phyloP scores from a whole-genome alignment of 2,329 filamentous ascomycete genomes.

The Remersonia thermophila region DNA sequence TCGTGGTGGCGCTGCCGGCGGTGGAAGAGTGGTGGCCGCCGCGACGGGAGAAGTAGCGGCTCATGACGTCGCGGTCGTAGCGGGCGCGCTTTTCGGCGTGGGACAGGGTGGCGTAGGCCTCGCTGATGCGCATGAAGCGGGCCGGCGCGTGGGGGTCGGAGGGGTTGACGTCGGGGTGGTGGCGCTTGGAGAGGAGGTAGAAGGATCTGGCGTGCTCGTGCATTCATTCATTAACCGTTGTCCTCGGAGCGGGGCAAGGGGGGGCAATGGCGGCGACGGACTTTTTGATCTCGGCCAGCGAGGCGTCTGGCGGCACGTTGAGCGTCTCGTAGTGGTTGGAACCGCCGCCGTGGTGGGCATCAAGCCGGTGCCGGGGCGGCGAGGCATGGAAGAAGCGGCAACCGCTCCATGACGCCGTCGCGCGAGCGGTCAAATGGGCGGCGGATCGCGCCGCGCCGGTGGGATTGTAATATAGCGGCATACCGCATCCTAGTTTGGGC shows the following conservation, averaged over 20 bases:
- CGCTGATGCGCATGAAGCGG: constrained; percentile 72
- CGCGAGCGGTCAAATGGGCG: constrained; percentile 6
- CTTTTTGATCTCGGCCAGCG: constrained; percentile 74
- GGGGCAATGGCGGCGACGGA: constrained; percentile 43
- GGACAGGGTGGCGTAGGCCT: constrained; percentile 70
- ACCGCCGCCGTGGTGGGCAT: constrained; percentile 20
- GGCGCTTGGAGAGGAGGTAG: constrained; percentile 78
- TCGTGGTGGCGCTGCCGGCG: constrained; percentile 22
- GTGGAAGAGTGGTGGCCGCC: too few species aligned
- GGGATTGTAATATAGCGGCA: constrained; percentile 37
- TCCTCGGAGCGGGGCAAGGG: not conserved
- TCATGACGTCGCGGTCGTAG: constrained; percentile 65
- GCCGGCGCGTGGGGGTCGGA: constrained; percentile 57
- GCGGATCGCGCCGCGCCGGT: constrained; percentile 19
- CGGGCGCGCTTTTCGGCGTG: constrained; percentile 58
- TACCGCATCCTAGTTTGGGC: constrained; percentile 45
- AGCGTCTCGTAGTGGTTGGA: constrained; percentile 68
- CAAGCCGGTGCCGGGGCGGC: constrained; percentile 18
- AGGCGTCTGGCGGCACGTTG: constrained; percentile 56
- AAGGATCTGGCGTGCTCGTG: constrained; percentile 45
- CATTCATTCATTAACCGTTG: not conserved
- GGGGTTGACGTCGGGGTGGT: constrained; percentile 88
- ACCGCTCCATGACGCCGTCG: constrained; percentile 1
- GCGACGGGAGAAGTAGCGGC: constrained; percentile 18
- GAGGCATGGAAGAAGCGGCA: constrained; percentile 21